These are phyloP conservation scores for Aureobasidium sp. DNA, from an alignment of 2,329 filamentous ascomycete species.

Conservation along the genomic window DNA sequence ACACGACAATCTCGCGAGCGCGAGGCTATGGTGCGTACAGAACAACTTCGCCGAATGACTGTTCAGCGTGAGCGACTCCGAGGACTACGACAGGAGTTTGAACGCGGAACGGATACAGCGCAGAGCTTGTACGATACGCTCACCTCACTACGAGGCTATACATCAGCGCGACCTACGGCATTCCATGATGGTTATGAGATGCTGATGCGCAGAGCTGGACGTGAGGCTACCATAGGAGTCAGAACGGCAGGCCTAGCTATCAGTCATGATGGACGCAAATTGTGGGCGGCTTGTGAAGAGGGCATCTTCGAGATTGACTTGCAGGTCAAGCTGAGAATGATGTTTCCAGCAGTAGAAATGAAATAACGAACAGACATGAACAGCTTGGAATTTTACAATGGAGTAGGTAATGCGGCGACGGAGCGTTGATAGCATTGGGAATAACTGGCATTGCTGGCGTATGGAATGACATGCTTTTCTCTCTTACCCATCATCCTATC, in stretches of 20 bases:
- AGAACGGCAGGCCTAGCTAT: slow-evolving; percentile 43
- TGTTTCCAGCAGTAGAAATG: slow-evolving; percentile 34
- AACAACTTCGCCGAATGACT: slow-evolving; percentile 10
- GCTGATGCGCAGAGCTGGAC: not conserved
- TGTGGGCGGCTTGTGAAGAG: slow-evolving; percentile 51
- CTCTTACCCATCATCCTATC: too few relatives aligned
- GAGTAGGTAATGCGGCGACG: not conserved
- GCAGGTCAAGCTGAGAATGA: slow-evolving; percentile 55
- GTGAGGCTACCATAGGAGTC: slow-evolving; percentile 27
- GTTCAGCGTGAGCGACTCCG: slow-evolving; percentile 12
- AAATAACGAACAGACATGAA: slow-evolving; percentile 21
- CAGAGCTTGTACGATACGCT: slow-evolving; percentile 12
- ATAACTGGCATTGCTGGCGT: not conserved
- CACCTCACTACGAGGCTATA: not conserved
- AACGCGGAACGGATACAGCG: slow-evolving; percentile 4
- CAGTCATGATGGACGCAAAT: slow-evolving; percentile 39
- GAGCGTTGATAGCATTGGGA: slow-evolving; percentile 4
- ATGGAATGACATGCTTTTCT: not conserved
- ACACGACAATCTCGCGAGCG: slow-evolving; percentile 2
- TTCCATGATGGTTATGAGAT: slow-evolving; percentile 11
- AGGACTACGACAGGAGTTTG: slow-evolving; percentile 4
- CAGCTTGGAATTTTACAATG: not conserved
- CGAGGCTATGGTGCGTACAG: slow-evolving; percentile 5
- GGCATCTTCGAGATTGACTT: slow-evolving; percentile 70
- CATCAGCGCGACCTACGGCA: not conserved